Base-by-base conservation (phyloP, 345 rosid species). In the Pugionium dolabratum region DNA sequence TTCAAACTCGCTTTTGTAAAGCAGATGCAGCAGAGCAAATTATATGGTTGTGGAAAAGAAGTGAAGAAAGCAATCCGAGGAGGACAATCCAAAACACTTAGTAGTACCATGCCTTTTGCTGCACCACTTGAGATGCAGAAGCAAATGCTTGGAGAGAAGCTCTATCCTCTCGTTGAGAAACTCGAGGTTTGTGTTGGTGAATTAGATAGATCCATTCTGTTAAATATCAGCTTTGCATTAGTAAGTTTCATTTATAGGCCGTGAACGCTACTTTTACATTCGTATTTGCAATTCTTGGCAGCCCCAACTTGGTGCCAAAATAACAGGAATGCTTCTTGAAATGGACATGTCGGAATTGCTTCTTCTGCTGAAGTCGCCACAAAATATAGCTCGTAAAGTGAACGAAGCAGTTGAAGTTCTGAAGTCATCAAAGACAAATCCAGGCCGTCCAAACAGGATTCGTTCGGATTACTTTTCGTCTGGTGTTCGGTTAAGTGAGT, bases 241-340 rank as follows among this genome's bases (percentile, higher is more conserved):
- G 18, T 18, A 18, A 18, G 18, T 18, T 18, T 18, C 18, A 18
- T 18, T 18, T 18, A 18, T 18, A 18, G 18, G 18, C 18, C 18
- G 18, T 18, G 18, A 18, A 18, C 18, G 18, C 18, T 18, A 18
- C 18, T 18, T 18, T 18, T 18, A 18, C 18, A 18, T 18, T 2
- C 25, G 5, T 6, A 29, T 31, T 8, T 52, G 30, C 18, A 40
- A 30, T 8, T 1, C 1, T 42, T 4, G 69, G 80, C 88, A 90
- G 91, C 91, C 91, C 10, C 83, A 84, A 55, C 84, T 82, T 58
- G 94, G 72, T 9, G 78, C 86, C 7, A 90, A 90, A 76, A 85
- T 90, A 32, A 90, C 96, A 0, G 96, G 89, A 30, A 90, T 87
- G 94, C 85, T 90, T 58, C 53, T 87, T 69, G 88, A 85, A 80